Conservation (phyloP, 331 rosid genomes). For the Telfairia occidentalis region DNA sequence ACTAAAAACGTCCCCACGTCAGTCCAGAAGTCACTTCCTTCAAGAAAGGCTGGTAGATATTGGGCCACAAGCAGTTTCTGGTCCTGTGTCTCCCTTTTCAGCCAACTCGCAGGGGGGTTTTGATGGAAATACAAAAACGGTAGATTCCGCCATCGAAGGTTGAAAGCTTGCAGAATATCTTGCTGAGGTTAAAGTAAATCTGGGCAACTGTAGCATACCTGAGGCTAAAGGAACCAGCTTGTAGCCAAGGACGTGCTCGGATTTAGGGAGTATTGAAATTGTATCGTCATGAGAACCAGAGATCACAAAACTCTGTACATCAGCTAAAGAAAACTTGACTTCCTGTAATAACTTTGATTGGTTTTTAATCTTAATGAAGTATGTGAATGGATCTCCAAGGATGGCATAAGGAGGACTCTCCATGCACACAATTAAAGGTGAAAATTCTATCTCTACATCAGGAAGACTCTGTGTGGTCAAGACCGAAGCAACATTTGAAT, state of each 20-base stretch:
- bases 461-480: slow-evolving; percentile 56
- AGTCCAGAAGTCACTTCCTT: slow-evolving; percentile 11
- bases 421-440: slow-evolving; percentile 68
- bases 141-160: slow-evolving; percentile 58
- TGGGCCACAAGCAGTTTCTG: slow-evolving; percentile 42
- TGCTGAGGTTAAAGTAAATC: slow-evolving; percentile 54
- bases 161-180: slow-evolving; percentile 75
- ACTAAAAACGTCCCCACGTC: neutral
- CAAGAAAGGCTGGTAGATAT: slow-evolving; percentile 14
- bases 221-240: slow-evolving; percentile 87
- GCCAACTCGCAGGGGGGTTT: slow-evolving; percentile 56
- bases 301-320: slow-evolving; percentile 78
- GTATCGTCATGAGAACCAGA: slow-evolving; percentile 77
- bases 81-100: slow-evolving; percentile 25
- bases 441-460: slow-evolving; percentile 47
- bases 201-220: slow-evolving; percentile 70
- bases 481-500: slow-evolving; percentile 34
- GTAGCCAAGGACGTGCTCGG: slow-evolving; percentile 62
- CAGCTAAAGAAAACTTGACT: slow-evolving; percentile 62
- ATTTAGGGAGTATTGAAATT: slow-evolving; percentile 68
- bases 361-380: slow-evolving; percentile 52
- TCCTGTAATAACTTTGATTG: slow-evolving; percentile 76
- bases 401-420: slow-evolving; percentile 82
- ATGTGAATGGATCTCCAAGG: slow-evolving; percentile 80
- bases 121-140: slow-evolving; percentile 76